Evolutionary conservation across 306 rosid species (phyloP), one percentile per base, ranked within the genome.

Genomic region (Hippophae gyantsensis): DNA sequence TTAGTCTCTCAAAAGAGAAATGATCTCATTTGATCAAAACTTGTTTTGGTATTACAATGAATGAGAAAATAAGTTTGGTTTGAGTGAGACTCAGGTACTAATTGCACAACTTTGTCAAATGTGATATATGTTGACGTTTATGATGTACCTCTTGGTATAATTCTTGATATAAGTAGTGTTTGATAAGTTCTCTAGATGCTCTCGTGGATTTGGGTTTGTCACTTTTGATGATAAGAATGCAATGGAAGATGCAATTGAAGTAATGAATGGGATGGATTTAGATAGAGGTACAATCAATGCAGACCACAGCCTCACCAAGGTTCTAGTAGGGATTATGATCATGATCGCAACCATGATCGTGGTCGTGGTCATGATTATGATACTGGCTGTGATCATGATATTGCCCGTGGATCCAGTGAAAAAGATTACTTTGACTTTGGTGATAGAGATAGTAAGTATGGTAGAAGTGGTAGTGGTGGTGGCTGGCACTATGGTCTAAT

Each of bases 131-230:
- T 18, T 18, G 18, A 18, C 18, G 18, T 18, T 18, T 18, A 18
- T 18, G 18, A 18, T 18, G 18, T 18, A 18, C 18, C 18, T 18
- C 18, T 18, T 18, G 18, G 18, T 18, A 18, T 18, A 18, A 18
- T 18, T 18, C 18, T 32, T 73, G 23, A 56, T 70, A 43, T 65
- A 92, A 96, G 99, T 92, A n/a, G 99, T 92, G 65, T 80, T 92
- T 63, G 99, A 92, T 82, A 92, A 86, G 75, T 80, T 88, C 66
- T 88, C 99, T 72, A 95, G 97, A 6, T 90, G 99, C 8, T 92
- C 97, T 61, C 97, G 99, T 60, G 99, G 99, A 61, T 92, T 92
- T 80, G 99, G 99, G 48, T 92, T 92, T 66, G 99, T 92, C 71
- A 92, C 97, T 26, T 92, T 86, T 82, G 97, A 92, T 82, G 99